phyloP scores from a whole-genome alignment of 441 rosid species.

The Metrosideros polymorpha region DNA sequence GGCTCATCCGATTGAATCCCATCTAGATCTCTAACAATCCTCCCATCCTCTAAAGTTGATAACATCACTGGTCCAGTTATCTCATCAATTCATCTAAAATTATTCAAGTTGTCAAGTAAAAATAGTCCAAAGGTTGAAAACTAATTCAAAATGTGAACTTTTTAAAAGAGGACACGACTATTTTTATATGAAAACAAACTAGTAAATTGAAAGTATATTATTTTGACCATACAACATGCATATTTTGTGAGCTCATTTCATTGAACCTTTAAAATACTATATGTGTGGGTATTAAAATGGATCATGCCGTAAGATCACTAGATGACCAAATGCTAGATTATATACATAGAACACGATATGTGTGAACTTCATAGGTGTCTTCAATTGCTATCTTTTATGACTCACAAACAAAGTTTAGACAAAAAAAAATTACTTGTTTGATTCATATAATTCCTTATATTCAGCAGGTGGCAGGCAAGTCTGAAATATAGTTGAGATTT shows the following conservation, averaged over 20 bases:
- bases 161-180: not conserved
- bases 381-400: not conserved
- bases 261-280: no score
- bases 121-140: not conserved
- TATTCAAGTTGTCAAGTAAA: not conserved
- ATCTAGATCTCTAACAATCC: constrained; percentile 61
- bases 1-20: constrained; percentile 82
- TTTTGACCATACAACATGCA: not conserved
- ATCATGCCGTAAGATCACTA: not conserved
- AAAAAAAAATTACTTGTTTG: constrained; percentile 31
- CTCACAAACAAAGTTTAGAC: not conserved
- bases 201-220: not conserved
- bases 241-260: not conserved
- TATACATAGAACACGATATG: not conserved
- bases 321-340: not conserved
- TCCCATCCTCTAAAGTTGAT: constrained; percentile 62
- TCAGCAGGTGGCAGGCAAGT: constrained; percentile 65
- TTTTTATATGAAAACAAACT: not conserved
- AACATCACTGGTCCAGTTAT: constrained; percentile 57
- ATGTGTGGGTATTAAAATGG: not conserved
- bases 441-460: constrained; percentile 30
- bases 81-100: constrained; percentile 10
- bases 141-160: not conserved
- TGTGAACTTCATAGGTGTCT: not conserved
- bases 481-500: constrained; percentile 36